A percentile compares a stretch with the other conserved stretches of the same genome.
Conservation (phyloP, 2,329 filamentous ascomycete genomes). For the Pestalotiopsis sp. region DNA sequence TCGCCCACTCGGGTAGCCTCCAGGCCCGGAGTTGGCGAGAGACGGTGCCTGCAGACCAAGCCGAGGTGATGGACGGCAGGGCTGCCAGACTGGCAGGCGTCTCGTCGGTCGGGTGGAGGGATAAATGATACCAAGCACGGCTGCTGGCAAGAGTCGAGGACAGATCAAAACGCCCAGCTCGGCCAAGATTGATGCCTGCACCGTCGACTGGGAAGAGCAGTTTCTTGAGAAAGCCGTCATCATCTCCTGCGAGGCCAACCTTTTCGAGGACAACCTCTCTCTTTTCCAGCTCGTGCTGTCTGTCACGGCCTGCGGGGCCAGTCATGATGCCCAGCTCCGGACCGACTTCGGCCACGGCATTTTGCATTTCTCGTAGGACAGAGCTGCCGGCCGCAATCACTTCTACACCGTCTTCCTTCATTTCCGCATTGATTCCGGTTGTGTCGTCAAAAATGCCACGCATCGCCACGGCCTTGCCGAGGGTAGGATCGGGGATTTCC, state of each 20-base stretch:
- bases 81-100: conserved; percentile 74
- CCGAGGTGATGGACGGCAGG: conserved; percentile 71
- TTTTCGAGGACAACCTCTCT: conserved; percentile 85
- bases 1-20: conserved; percentile 95
- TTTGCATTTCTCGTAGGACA: conserved; percentile 84
- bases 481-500: conserved; percentile 76
- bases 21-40: conserved; percentile 92
- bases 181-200: conserved; percentile 80
- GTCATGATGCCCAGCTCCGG: conserved; percentile 78
- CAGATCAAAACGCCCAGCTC: conserved; percentile 78
- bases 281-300: conserved; percentile 79
- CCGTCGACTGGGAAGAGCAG: conserved; percentile 78
- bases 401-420: conserved; percentile 94
- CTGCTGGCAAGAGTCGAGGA: conserved; percentile 76
- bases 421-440: conserved; percentile 93
- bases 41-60: conserved; percentile 91
- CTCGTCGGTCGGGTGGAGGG: conserved; percentile 89
- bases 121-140: conserved; percentile 93
- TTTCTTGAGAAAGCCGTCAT: conserved; percentile 80
- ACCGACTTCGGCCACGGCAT: conserved; percentile 75
- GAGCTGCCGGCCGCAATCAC: conserved; percentile 75
- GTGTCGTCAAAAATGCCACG: conserved; percentile 90
- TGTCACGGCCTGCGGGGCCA: conserved; percentile 68
- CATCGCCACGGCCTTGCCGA: conserved; percentile 88
- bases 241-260: conserved; percentile 78